phyloP scores from a whole-genome alignment of 352 stramenopile genomes.

The Globisporangium heterothallicum region DNA sequence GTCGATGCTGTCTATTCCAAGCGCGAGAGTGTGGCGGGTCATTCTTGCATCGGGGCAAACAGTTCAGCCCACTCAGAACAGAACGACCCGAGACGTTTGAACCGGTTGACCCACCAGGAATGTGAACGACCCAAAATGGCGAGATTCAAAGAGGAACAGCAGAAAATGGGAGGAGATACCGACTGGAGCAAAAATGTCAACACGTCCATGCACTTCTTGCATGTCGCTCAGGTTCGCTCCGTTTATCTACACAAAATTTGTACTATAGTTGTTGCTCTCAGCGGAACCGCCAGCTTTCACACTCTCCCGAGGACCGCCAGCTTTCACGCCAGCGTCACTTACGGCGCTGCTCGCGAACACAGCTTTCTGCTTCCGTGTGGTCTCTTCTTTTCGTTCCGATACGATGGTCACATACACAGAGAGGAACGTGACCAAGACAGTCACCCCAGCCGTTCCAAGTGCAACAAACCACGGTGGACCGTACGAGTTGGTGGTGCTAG shows the following conservation, averaged over 20 bases:
- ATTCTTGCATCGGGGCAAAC: too few relatives aligned
- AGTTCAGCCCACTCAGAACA: too few relatives aligned
- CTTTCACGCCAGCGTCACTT: background rate
- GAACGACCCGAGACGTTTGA: too few relatives aligned
- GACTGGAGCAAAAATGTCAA: too few relatives aligned
- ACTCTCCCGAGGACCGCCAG: background rate
- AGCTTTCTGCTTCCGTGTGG: slow-evolving; percentile 3
- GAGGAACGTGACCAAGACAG: background rate
- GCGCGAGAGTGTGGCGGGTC: too few relatives aligned
- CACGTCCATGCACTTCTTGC: too few relatives aligned
- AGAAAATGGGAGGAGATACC: too few relatives aligned
- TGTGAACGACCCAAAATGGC: too few relatives aligned
- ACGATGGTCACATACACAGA: background rate
- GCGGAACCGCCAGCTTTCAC: background rate
- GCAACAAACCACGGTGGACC: slow-evolving; percentile 3
- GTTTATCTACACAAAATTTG: slow-evolving; percentile 11
- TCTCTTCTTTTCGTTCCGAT: background rate
- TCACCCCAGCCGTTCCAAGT: slow-evolving; percentile 1
- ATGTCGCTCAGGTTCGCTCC: too few relatives aligned
- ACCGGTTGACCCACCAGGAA: too few relatives aligned
- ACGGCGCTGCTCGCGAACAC: background rate
- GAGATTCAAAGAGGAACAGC: too few relatives aligned
- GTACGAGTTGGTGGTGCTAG: background rate
- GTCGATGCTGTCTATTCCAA: too few relatives aligned
- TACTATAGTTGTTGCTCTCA: slow-evolving; percentile 3